A percentile compares a stretch with the other conserved stretches of the same genome.
Evolutionary conservation across 441 rosid genomes (phyloP).

Genomic region (Euphorbia corollata): DNA sequence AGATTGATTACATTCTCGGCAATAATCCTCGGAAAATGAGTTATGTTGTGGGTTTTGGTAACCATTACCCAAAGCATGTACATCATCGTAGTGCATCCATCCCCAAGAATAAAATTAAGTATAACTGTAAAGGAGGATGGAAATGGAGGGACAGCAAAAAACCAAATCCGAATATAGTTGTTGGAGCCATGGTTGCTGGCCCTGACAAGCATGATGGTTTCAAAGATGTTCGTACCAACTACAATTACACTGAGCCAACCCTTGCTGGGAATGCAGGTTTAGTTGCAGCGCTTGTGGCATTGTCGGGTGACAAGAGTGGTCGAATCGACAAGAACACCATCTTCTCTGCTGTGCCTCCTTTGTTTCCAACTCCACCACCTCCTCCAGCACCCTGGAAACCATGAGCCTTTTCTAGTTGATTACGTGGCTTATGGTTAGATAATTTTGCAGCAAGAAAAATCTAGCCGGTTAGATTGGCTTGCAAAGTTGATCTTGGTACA

Average conservation of each 20-base stretch:
- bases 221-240: constrained; percentile 69
- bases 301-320: constrained; percentile 49
- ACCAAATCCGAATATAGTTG: constrained; percentile 63
- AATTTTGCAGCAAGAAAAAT: constrained; percentile 28
- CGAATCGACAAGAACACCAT: constrained; percentile 80
- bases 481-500: constrained; percentile 16
- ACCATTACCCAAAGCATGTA: constrained; percentile 61
- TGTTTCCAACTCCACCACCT: constrained; percentile 87
- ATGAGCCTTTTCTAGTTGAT: constrained; percentile 26
- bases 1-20: constrained; percentile 87
- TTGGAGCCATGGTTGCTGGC: constrained; percentile 98
- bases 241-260: constrained; percentile 94
- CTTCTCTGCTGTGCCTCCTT: constrained; percentile 85
- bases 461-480: constrained; percentile 18
- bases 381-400: constrained; percentile 99
- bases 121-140: constrained; percentile 87
- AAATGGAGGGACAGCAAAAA: constrained; percentile 66
- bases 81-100: constrained; percentile 93
- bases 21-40: constrained; percentile 92
- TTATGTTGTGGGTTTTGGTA: constrained; percentile 76
- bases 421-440: constrained; percentile 26
- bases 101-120: constrained; percentile 64
- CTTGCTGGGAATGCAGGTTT: constrained; percentile 88
- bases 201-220: constrained; percentile 82
- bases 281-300: constrained; percentile 82